Evolutionary conservation across 2,329 filamentous ascomycete genomes (phyloP), one percentile per base, ranked within the genome.

Genomic region (Fusarium sp.): DNA sequence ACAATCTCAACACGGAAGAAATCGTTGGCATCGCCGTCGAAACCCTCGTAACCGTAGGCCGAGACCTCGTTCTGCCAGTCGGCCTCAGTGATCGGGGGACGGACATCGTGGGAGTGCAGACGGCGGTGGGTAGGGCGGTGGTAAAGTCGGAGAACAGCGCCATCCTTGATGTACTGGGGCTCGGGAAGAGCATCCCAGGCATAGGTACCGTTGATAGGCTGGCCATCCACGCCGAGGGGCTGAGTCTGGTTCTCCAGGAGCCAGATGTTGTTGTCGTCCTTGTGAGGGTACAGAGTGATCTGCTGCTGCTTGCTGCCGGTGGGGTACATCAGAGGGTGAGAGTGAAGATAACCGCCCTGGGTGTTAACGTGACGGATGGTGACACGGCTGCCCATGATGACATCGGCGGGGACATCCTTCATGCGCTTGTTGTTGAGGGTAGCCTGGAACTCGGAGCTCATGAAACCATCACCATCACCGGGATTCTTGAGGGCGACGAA

Each of bases 391-490:
- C 96, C 96, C 79, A 96, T 92, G 31, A 93, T 92, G 67, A 99
- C 93, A 84, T 99, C 95, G 33, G 94, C 96, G 2, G 96, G 93
- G 6, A 97, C 95, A 83, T 97, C 95, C 81, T 94, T 92, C 96
- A 99, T 99, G 62, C 90, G 92, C 87, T 98, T 99, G 79, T 92
- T 95, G 85, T 98, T 99, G 75, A 99, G 87, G 3, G 96, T 98
- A 35, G 96, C 93, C 85, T 99, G 96, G 87, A 99, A 99, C 81
- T 99, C 96, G 64, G 96, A 98, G 80, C 95, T 98, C 96, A 99
- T 99, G 87, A 99, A 99, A 64, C 96, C 96, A 83, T 99, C 96
- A 63, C 96, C 96, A 61, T 99, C 96, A 69, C 96, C 96, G 31
- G 96, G 96, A 84, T 99, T 99, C 69, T 92, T 90, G 46, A 99